Conservation (phyloP, 805 yeast genomes). For the Cyberlindnera misumaiensis region DNA sequence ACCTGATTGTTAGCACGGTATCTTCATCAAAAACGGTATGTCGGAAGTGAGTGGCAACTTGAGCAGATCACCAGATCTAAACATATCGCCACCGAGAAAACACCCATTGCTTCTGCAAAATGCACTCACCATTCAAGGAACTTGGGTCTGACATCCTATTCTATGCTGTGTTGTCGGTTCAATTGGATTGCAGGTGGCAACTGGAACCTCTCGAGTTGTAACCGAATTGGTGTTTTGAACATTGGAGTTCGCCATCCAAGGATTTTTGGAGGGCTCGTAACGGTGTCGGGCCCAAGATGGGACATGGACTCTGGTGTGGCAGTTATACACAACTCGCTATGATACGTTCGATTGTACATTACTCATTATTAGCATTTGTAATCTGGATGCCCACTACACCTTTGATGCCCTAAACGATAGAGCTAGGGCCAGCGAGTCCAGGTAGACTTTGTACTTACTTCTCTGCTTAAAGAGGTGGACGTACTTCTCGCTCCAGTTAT, state of each 20-base stretch:
- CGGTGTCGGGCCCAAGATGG: too few species aligned
- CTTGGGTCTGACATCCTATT: constrained; percentile 65
- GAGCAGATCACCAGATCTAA: background rate
- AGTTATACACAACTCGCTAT: too few species aligned
- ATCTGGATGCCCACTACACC: constrained; percentile 7
- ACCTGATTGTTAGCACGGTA: constrained; percentile 34
- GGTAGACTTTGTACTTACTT: constrained; percentile 28
- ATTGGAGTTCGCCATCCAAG: constrained; percentile 1
- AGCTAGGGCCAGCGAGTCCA: constrained; percentile 27
- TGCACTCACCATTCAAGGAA: constrained; percentile 56
- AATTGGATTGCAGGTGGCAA: background rate
- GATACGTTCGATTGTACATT: too few species aligned
- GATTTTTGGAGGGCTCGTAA: too few species aligned
- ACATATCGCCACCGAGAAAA: background rate
- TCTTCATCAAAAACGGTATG: too few species aligned
- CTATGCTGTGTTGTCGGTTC: background rate
- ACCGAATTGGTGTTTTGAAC: too few species aligned
- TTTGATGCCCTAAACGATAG: constrained; percentile 19
- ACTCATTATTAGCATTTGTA: background rate
- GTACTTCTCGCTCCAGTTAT: constrained; percentile 37
- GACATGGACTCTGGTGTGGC: too few species aligned
- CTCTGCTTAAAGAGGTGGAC: constrained; percentile 30
- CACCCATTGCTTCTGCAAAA: background rate
- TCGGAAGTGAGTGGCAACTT: too few species aligned
- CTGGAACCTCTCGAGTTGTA: too few species aligned